Evolutionary conservation across 257 asterid genomes (phyloP).

Genomic region (Solanum habrochaites): DNA sequence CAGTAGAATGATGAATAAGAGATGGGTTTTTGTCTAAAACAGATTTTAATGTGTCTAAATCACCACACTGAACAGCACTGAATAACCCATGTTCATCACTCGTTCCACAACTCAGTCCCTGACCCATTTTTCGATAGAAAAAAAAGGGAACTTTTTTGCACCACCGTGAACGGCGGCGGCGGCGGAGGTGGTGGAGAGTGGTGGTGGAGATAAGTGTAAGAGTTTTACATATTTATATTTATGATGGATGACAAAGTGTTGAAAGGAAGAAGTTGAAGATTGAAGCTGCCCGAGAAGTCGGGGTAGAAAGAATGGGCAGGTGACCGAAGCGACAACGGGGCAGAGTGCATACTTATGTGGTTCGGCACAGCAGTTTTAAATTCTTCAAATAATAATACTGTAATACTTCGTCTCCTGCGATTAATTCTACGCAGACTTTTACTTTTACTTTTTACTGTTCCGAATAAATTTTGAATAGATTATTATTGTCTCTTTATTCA

Average conservation of each 20-base stretch:
- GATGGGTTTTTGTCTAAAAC: slow-evolving; percentile 31
- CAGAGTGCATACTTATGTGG: slow-evolving; percentile 62
- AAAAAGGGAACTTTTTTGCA: slow-evolving; percentile 4
- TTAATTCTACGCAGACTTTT: too few relatives aligned
- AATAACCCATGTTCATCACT: slow-evolving; percentile 66
- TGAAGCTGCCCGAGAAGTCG: slow-evolving; percentile 41
- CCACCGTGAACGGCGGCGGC: slow-evolving; percentile 34
- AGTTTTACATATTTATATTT: slow-evolving; percentile 15
- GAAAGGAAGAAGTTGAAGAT: slow-evolving; percentile 7
- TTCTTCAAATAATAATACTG: neutral
- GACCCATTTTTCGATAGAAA: slow-evolving; percentile 46
- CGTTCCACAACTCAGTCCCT: slow-evolving; percentile 75
- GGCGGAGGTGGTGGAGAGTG: slow-evolving; percentile 17
- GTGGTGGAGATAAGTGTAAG: neutral
- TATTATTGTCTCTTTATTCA: too few relatives aligned
- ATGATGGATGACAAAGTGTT: neutral
- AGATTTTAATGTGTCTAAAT: slow-evolving; percentile 43
- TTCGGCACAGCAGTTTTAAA: slow-evolving; percentile 52
- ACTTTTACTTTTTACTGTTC: neutral
- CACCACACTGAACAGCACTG: slow-evolving; percentile 66
- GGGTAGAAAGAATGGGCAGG: slow-evolving; percentile 5
- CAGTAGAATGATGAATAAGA: slow-evolving; percentile 42
- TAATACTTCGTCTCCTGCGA: neutral
- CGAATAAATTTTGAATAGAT: neutral
- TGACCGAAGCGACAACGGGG: slow-evolving; percentile 46